These are phyloP conservation scores for Penicillium pulvis DNA, from an alignment of 495 filamentous ascomycete genomes.

Conservation along the genomic window DNA sequence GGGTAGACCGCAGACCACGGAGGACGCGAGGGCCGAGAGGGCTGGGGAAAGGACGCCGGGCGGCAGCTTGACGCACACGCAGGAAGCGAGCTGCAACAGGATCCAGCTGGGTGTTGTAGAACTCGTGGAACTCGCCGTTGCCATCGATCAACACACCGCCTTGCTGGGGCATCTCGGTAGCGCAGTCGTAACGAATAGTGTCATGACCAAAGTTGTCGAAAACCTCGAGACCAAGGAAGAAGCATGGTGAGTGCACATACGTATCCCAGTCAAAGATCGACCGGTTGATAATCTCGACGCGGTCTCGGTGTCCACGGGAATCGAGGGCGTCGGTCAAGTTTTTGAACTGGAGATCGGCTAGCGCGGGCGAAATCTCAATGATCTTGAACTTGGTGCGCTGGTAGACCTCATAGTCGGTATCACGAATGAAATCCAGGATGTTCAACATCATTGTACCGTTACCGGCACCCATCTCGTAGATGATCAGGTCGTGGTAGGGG, in stretches of 20 bases:
- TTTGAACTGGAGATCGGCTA: constrained; percentile 75
- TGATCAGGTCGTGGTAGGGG: constrained; percentile 94
- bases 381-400: constrained; percentile 90
- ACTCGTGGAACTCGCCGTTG: constrained; percentile 91
- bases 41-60: constrained; percentile 53
- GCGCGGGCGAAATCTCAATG: constrained; percentile 85
- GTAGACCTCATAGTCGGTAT: constrained; percentile 88
- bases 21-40: constrained; percentile 57
- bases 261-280: constrained; percentile 93
- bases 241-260: constrained; percentile 86
- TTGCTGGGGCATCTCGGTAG: constrained; percentile 77
- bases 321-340: constrained; percentile 66
- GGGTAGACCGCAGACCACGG: constrained; percentile 56
- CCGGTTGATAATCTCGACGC: constrained; percentile 90
- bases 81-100: constrained; percentile 82
- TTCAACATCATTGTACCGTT: constrained; percentile 98
- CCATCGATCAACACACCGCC: constrained; percentile 82
- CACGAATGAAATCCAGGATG: constrained; percentile 94
- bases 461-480: constrained; percentile 98
- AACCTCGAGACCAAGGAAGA: constrained; percentile 97
- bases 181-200: constrained; percentile 79
- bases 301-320: constrained; percentile 71
- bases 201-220: constrained; percentile 99
- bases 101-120: constrained; percentile 78
- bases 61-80: constrained; percentile 70